Evolutionary conservation across 202 grass and related monocot species (phyloP).

Genomic region (Cymbopogon flexuosus): DNA sequence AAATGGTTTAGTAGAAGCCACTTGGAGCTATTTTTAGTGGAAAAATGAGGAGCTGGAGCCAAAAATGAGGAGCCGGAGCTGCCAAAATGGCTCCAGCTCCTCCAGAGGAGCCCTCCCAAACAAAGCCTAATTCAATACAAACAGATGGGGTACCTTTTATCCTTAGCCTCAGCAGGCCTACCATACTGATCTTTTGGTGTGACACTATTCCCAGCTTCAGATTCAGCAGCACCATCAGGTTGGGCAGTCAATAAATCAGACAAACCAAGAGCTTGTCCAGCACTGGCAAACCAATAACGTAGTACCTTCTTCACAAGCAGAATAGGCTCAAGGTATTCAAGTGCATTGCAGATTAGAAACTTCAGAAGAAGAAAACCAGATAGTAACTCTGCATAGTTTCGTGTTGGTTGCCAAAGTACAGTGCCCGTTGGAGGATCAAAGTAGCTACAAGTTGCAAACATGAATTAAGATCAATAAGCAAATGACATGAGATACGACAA

Average conservation of each 20-base stretch:
- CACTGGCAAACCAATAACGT: slow-evolving; percentile 24
- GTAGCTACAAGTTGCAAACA: slow-evolving; percentile 29
- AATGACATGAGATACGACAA: background rate
- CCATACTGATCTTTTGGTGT: slow-evolving; percentile 8
- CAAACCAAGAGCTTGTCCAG: slow-evolving; percentile 29
- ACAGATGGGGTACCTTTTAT: slow-evolving; percentile 24
- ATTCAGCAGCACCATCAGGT: slow-evolving; percentile 25
- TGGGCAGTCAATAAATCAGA: slow-evolving; percentile 20
- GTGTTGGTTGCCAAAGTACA: slow-evolving; percentile 28
- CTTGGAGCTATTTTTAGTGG: no score
- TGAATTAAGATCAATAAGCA: slow-evolving; percentile 12
- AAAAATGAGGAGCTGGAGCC: no score
- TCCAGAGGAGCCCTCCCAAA: no score
- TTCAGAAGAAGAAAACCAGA: slow-evolving; percentile 29
- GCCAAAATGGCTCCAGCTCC: no score
- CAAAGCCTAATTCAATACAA: background rate
- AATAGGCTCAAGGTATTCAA: slow-evolving; percentile 35
- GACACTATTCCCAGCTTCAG: slow-evolving; percentile 21
- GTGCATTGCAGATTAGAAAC: slow-evolving; percentile 32
- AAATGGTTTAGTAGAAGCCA: no score
- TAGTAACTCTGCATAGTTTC: slow-evolving; percentile 35
- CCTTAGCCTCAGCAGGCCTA: slow-evolving; percentile 26
- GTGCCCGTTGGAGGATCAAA: slow-evolving; percentile 31
- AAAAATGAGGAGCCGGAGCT: no score
- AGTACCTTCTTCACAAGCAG: slow-evolving; percentile 22